Evolutionary conservation across 78 protist genomes (phyloP), one percentile per base, ranked within the genome.

Genomic region (Isochrysis galbana): DNA sequence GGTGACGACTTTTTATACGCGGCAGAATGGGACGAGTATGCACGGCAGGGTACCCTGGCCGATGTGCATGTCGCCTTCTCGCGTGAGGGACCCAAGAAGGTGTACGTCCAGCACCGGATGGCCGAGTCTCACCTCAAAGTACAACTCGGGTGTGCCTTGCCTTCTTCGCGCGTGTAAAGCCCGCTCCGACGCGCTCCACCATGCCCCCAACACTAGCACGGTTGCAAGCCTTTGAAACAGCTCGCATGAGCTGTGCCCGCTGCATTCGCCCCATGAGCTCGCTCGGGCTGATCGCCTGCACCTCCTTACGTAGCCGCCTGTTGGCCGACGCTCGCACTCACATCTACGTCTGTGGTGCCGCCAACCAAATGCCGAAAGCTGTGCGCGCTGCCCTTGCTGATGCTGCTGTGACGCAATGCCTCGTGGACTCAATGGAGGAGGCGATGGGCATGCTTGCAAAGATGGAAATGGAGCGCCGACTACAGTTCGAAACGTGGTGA

Each of bases 71-170:
- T 19, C 21, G 83, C 83, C 34, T 74, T 74, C 19, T 74, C 83
- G 83, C 38, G 83, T 19, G 83, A 74, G 42, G 45, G 38, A 22
- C 36, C 3, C 47, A 25, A 21, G 45, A 74, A 74, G 83, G 83
- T 38, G 83, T 74, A 74, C 44, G 83, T 74, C 47, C 83, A 74
- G 83, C 83, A 38, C 23, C 83, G 38, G 45, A 74, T 74, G 45
- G 21, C 47, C 67, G 67, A 54, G 67, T 19, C 67, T 38, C 47
- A 4, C 47, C 17, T 32, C 34, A 44, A 22, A 2, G 83, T 4
- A 44, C 19, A 74, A 44, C 11, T 74, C 34, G 3, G 45, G 45
- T n/a, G n/a, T n/a, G n/a, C n/a, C n/a, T n/a, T n/a, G n/a, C n/a
- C n/a, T n/a, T n/a, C n/a, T n/a, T n/a, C n/a, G n/a, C n/a, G n/a